These are phyloP conservation scores for Vigna hirtella DNA, from an alignment of 306 rosid species.

Conservation along the genomic window DNA sequence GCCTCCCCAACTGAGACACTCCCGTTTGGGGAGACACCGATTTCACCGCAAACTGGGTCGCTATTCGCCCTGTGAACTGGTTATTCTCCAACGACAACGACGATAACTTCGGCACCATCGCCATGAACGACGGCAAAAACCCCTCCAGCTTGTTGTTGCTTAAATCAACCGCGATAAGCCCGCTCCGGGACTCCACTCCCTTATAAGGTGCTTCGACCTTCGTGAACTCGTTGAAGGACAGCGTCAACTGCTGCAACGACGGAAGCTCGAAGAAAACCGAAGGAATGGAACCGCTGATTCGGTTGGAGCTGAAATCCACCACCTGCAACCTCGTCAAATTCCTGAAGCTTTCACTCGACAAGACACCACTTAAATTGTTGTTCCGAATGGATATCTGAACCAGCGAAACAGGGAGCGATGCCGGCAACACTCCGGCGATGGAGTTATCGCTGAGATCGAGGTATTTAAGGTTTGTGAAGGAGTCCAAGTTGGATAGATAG, in stretches of 20 bases:
- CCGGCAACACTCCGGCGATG: conserved; percentile 59
- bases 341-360: conserved; percentile 46
- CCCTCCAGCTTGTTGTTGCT: conserved; percentile 73
- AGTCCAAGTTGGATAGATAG: conserved; percentile 51
- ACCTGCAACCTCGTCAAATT: conserved; percentile 58
- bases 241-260: conserved; percentile 72
- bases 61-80: conserved; percentile 71
- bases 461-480: conserved; percentile 57
- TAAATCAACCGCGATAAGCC: conserved; percentile 73
- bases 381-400: conserved; percentile 73
- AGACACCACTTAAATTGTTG: conserved; percentile 59
- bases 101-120: conserved; percentile 72
- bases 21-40: conserved; percentile 58
- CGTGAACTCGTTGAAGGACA: conserved; percentile 72
- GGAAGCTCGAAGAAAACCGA: conserved; percentile 59
- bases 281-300: conserved; percentile 61
- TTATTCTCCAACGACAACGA: conserved; percentile 83
- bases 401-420: conserved; percentile 57
- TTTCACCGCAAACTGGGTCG: conserved; percentile 72
- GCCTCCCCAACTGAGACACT: conserved; percentile 62
- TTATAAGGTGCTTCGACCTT: conserved; percentile 43
- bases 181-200: conserved; percentile 40
- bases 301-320: conserved; percentile 72
- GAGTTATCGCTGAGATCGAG: conserved; percentile 66
- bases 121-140: conserved; percentile 65